Evolutionary conservation across 176 grass and related monocot genomes (phyloP), one percentile per base, ranked within the genome.

Genomic region (Miscanthus lutarioriparius): DNA sequence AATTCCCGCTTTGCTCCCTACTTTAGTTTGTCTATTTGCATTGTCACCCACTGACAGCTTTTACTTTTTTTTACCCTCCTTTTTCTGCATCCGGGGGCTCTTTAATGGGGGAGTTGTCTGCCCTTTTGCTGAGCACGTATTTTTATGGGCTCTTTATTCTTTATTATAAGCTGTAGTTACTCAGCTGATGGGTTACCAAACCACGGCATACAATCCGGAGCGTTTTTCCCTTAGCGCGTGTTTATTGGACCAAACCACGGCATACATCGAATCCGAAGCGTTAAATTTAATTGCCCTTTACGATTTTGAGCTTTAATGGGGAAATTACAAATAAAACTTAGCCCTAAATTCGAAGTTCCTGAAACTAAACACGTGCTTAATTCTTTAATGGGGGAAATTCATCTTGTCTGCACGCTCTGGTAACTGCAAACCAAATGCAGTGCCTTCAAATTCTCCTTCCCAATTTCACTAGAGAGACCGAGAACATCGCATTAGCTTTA

Each of bases 41-140:
- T 37, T 41, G n/a, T 9, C 51, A 35, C 63, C 37, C 49, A 48
- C 48, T 26, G 19, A 84, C 59, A 74, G 27, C 38, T 80, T 9
- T 84, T 66, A 79, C 65, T 71, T 83, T 82, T 82, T 53, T 44
- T 82, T 76, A 82, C 61, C 27, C 67, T 48, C 70, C n/a, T 87
- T 76, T 81, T 67, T 22, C 47, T 82, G 78, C 54, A 64, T 6
- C 78, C 20, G 7, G 37, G 35, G 38, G 69, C 39, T 32, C 30
- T 32, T 32, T 32, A 32, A 32, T 32, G 30, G 30, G 30, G 67
- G 58, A 44, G 32, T 75, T 75, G 70, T 58, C 77, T 81, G 58
- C n/a, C 43, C 81, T 79, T 74, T 82, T 43, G 8, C 25, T 9
- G 58, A 74, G 44, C 77, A 64, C 82, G 43, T 70, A 64, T 85